Conservation (phyloP, 164 flowering plant genomes). For the Euptelea pleiosperma region DNA sequence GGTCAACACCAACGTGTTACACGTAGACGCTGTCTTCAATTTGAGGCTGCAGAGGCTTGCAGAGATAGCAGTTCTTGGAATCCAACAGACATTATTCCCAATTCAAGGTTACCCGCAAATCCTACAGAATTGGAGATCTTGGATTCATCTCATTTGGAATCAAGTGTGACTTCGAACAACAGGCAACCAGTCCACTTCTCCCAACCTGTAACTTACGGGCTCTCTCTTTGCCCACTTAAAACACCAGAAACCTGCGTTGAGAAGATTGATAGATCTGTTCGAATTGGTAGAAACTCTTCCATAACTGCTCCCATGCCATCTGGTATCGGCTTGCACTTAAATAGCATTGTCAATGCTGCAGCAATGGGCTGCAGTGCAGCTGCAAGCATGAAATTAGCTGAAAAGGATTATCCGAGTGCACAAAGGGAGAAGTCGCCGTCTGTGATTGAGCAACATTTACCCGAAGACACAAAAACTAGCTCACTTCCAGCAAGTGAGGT, state of each 20-base stretch:
- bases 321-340: slow-evolving; percentile 69
- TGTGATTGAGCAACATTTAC: slow-evolving; percentile 8
- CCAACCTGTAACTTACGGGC: slow-evolving; percentile 15
- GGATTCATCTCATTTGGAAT: slow-evolving; percentile 16
- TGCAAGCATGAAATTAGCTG: slow-evolving; percentile 19
- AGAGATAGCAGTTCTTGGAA: slow-evolving; percentile 5
- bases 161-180: slow-evolving; percentile 17
- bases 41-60: slow-evolving; percentile 35
- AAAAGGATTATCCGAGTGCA: slow-evolving; percentile 13
- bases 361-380: slow-evolving; percentile 22
- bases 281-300: slow-evolving; percentile 21
- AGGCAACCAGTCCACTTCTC: slow-evolving; percentile 10
- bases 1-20: slow-evolving; percentile 32
- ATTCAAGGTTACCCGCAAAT: slow-evolving; percentile 19
- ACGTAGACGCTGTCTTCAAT: slow-evolving; percentile 49
- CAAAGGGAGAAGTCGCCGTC: slow-evolving; percentile 17
- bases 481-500: slow-evolving; percentile 13
- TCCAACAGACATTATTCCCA: background rate
- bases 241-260: slow-evolving; percentile 9
- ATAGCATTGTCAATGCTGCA: slow-evolving; percentile 40
- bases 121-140: slow-evolving; percentile 13
- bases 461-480: slow-evolving; percentile 19
- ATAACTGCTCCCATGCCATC: slow-evolving; percentile 36
- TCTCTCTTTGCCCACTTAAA: slow-evolving; percentile 9
- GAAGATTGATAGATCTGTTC: slow-evolving; percentile 14